phyloP scores from a whole-genome alignment of 116 monocot species.

The Posidonia oceanica region DNA sequence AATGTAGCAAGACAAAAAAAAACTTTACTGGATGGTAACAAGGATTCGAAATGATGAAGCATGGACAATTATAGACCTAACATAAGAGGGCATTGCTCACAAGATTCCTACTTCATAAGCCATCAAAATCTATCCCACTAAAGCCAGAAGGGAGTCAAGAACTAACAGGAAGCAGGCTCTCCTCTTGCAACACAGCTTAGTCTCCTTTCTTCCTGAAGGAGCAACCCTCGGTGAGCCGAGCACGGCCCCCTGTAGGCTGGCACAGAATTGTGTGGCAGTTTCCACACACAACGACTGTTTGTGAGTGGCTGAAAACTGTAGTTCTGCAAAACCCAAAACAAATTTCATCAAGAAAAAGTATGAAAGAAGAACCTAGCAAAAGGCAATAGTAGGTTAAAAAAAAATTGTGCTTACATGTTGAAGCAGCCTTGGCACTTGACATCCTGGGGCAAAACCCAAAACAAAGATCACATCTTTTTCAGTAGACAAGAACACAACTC shows the following conservation, averaged over 20 bases:
- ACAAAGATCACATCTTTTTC: not conserved
- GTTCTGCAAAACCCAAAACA: constrained; percentile 10
- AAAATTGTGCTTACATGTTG: constrained; percentile 36
- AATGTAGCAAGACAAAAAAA: too few relatives aligned
- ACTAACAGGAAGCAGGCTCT: too few relatives aligned
- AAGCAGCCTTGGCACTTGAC: constrained; percentile 62
- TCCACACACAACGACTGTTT: constrained; percentile 20
- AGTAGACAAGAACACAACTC: not conserved
- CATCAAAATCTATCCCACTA: too few relatives aligned
- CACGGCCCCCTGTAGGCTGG: constrained; percentile 23
- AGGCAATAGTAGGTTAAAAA: not conserved
- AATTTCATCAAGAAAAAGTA: not conserved
- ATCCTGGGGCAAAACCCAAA: constrained; percentile 20
- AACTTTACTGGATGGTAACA: too few relatives aligned
- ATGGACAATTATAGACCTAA: too few relatives aligned
- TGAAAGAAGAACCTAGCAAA: not conserved
- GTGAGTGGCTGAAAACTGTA: constrained; percentile 24
- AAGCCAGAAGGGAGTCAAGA: too few relatives aligned
- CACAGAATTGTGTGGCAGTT: constrained; percentile 25
- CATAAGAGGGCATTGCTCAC: too few relatives aligned
- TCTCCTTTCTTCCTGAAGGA: constrained; percentile 21
- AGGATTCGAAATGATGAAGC: too few relatives aligned
- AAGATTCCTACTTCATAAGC: too few relatives aligned
- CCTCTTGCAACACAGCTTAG: not conserved
- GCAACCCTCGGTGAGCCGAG: constrained; percentile 25